Conservation (phyloP, 2,329 filamentous ascomycete species). For the Hysterium pulicare region DNA sequence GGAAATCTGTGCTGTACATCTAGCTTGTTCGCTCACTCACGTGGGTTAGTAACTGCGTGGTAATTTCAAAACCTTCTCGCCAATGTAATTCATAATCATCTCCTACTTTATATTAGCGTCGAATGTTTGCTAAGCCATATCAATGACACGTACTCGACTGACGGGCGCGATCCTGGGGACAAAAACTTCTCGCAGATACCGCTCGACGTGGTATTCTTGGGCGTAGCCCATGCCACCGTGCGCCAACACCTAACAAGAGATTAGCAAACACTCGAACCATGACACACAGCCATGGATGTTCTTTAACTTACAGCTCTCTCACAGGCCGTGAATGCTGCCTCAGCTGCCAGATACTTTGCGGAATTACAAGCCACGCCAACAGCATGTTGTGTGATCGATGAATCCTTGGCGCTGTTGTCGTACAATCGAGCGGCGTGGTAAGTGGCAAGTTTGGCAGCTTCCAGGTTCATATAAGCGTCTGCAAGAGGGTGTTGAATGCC, state of each 20-base stretch:
- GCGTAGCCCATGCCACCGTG: slow-evolving; percentile 64
- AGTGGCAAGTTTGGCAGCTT: slow-evolving; percentile 59
- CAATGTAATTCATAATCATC: slow-evolving; percentile 74
- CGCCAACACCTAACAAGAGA: slow-evolving; percentile 42
- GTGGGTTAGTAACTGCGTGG: slow-evolving; percentile 68
- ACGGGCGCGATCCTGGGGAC: slow-evolving; percentile 60
- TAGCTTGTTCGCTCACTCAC: no score
- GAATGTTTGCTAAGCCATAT: slow-evolving; percentile 5
- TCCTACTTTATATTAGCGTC: slow-evolving; percentile 44
- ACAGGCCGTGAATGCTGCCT: slow-evolving; percentile 59
- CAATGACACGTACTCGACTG: slow-evolving; percentile 43
- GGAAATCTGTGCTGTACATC: no score
- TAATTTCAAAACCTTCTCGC: slow-evolving; percentile 63
- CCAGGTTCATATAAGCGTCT: slow-evolving; percentile 58
- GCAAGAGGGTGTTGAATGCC: slow-evolving; percentile 59
- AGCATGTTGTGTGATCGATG: slow-evolving; percentile 41
- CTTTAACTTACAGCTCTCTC: slow-evolving; percentile 45
- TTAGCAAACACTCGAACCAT: not conserved
- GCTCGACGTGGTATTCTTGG: slow-evolving; percentile 60
- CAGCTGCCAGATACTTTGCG: slow-evolving; percentile 58
- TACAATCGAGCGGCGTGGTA: slow-evolving; percentile 60
- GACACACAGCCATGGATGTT: not conserved
- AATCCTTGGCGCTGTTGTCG: slow-evolving; percentile 46
- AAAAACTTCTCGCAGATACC: slow-evolving; percentile 58
- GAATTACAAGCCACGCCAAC: slow-evolving; percentile 55